Evolutionary conservation across 345 rosid species (phyloP), one percentile per base, ranked within the genome.

Genomic region (Arabis hirsuta): DNA sequence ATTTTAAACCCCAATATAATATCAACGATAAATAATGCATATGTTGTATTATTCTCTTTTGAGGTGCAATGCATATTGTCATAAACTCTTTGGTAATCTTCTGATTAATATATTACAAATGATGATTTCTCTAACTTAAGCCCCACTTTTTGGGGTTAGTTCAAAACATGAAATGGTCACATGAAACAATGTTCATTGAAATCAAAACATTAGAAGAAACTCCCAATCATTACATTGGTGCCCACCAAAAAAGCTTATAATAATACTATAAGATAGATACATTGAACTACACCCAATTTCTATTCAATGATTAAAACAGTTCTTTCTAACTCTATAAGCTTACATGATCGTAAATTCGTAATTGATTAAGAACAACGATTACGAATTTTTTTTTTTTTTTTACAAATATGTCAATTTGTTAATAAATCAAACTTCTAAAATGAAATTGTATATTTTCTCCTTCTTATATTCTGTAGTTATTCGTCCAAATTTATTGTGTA

Each of bases 151-250:
- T 41, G 45, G 10, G 54, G 59, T 39, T 58, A 65, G 50, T 51
- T 68, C 62, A 59, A 42, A n/a, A 6, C 41, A 59, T 73, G 36
- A 56, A 56, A 65, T 73, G 59, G 66, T 73, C 77, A 73, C 77
- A 73, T 73, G 66, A 56, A 65, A 46, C 71, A 73, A 46, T 43
- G 65, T 73, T 65, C 65, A 48, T 27, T 53, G 14, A 16, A 57
- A 58, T 65, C 61, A 66, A 73, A 58, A 66, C 67, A 44, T 61
- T 59, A 66, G 55, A 74, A 69, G 55, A 56, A 68, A 13, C 46
- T 22, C 64, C 56, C 57, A 69, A 74, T 74, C 56, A 67, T 67
- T 22, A 59, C 22, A 52, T 54, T 75, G 79, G 58, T 45, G 50
- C 38, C 69, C 74, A 75, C 74, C 19, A 53, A 61, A 14, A 62